Percentiles rank a stretch among this genome's conserved stretches.
phyloP scores from a whole-genome alignment of 139 green algal genomes.

The Trebouxia sp. region DNA sequence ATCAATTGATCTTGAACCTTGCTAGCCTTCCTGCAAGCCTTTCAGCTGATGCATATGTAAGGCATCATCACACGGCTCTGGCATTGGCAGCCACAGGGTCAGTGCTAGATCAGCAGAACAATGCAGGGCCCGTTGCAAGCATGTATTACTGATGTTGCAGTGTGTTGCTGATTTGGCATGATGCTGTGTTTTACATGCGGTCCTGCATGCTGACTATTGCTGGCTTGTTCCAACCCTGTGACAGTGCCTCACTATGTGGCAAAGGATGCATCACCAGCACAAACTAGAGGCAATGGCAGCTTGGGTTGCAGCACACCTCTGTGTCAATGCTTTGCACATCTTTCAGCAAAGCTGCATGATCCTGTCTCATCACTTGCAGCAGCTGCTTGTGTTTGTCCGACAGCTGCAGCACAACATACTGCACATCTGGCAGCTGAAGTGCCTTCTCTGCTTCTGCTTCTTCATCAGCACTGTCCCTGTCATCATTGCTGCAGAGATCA shows the following conservation, averaged over 20 bases:
- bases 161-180: too few relatives aligned
- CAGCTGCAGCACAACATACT: constrained; percentile 21
- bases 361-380: constrained; percentile 32
- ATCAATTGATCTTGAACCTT: not conserved
- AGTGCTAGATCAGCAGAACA: too few relatives aligned
- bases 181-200: too few relatives aligned
- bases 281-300: not conserved
- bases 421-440: constrained; percentile 16
- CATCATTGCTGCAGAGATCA: constrained; percentile 15
- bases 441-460: not conserved
- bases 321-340: not conserved
- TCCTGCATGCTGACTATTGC: too few relatives aligned
- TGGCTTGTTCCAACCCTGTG: too few relatives aligned
- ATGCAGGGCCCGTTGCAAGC: too few relatives aligned
- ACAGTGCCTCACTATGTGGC: too few relatives aligned
- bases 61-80: too few relatives aligned
- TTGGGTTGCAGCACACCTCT: not conserved
- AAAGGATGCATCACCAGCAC: not conserved
- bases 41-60: not conserved
- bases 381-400: constrained; percentile 29
- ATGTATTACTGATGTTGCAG: too few relatives aligned
- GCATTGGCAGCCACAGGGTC: not conserved
- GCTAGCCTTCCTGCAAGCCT: not conserved
- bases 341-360: constrained; percentile 26
- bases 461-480: not conserved